Evolutionary conservation across 1,284 basidiomycete genomes (phyloP), one percentile per base, ranked within the genome.

Genomic region (Ceratobasidium sp.): DNA sequence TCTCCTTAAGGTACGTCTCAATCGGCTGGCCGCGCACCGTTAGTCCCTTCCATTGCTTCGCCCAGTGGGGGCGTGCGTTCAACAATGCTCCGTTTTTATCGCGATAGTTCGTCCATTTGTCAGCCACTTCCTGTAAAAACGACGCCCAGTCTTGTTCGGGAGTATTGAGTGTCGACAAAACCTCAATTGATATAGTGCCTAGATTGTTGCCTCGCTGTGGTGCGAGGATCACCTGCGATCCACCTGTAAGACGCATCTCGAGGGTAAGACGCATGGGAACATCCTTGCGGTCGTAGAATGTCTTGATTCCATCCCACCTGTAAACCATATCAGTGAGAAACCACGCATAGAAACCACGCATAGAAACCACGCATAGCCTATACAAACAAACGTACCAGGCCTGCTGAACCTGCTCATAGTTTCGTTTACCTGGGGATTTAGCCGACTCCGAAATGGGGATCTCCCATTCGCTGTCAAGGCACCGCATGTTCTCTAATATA

Each of bases 31-130:
- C 73, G 21, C 55, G 61, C n/a, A 76, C 70, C 3, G 57, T 54
- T 11, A 76, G 46, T 13, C 69, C 75, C 30, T 47, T 41, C 73
- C 73, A 76, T 46, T 76, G 55, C 64, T 76, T 76, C 1, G 73
- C 73, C 75, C 75, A 76, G 57, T 76, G 75, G 8, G 75, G 75
- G 18, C 75, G 49, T n/a, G 75, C 41, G 30, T 74, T 75, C 18
- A 73, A 35, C 14, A 46, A 30, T 21, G 26, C 14, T 8, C 74
- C 74, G 11, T 74, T 57, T 13, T 46, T 46, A 38, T 73, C 72
- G 18, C 13, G 44, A 35, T 74, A 76, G 11, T 47, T 44, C 43
- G 73, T 70, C 75, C 75, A 76, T 18, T 44, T 55, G 47, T 76
- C 70, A 11, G 69, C 73, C 9, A 74, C 35, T 30, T 71, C 47